Conservation (phyloP, 2,329 filamentous ascomycete species). For the Sclerotinia borealis region DNA sequence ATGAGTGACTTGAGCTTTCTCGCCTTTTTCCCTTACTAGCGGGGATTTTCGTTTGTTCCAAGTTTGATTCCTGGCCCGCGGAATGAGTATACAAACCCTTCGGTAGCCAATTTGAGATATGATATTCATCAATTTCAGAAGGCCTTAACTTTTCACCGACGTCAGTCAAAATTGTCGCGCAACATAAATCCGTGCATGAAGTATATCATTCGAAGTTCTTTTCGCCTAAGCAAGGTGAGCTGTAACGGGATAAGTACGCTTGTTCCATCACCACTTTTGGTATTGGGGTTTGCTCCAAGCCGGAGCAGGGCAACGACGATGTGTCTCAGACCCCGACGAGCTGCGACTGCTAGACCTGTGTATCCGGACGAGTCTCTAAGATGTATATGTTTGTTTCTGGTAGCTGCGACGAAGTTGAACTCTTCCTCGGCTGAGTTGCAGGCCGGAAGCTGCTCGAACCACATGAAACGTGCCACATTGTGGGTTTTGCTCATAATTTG, state of each 20-base stretch:
- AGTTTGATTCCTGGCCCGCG: no score
- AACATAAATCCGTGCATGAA: not conserved
- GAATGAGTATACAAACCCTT: no score
- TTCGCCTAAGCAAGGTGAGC: not conserved
- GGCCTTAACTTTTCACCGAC: not conserved
- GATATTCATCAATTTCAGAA: not conserved
- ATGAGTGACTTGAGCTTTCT: no score
- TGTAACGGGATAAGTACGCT: no score
- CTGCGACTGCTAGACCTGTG: not conserved
- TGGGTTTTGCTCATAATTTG: not conserved
- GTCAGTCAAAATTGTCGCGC: not conserved
- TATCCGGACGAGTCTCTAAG: not conserved
- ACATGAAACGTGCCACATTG: not conserved
- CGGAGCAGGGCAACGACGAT: not conserved
- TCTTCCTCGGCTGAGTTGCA: not conserved
- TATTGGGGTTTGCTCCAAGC: not conserved
- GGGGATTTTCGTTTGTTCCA: no score
- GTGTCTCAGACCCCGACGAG: not conserved
- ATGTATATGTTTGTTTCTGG: not conserved
- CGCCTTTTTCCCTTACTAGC: no score
- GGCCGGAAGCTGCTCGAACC: not conserved
- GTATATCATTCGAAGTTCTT: not conserved
- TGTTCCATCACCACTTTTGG: not conserved
- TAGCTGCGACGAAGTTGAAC: not conserved
- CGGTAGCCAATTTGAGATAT: no score